Conservation (phyloP, 1,139 yeast species). For the Diutina sp. region DNA sequence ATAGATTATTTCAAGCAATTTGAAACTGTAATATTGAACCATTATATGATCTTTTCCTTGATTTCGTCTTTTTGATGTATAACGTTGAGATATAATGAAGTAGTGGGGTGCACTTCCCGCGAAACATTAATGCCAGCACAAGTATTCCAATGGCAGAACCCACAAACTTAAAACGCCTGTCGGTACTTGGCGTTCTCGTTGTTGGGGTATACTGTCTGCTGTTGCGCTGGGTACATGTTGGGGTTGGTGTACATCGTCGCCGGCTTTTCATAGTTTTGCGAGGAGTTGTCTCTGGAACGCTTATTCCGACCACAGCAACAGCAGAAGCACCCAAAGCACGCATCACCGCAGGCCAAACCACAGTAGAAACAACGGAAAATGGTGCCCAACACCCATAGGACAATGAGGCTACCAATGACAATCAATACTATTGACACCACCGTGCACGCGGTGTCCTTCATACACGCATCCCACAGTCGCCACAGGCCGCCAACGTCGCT, state of each 20-base stretch:
- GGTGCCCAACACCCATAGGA: conserved; percentile 30
- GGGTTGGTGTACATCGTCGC: conserved; percentile 14
- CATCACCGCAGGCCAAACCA: conserved; percentile 29
- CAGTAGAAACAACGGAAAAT: conserved; percentile 31
- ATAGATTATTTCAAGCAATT: too few species aligned
- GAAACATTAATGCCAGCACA: background rate
- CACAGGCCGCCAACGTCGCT: conserved; percentile 42
- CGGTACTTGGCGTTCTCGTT: background rate
- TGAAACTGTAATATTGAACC: too few species aligned
- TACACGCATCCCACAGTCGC: conserved; percentile 64
- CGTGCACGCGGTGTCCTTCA: conserved; percentile 66
- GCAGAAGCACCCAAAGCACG: conserved; percentile 32
- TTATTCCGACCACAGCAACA: conserved; percentile 16
- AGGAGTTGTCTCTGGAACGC: background rate
- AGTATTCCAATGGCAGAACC: background rate
- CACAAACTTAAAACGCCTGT: background rate
- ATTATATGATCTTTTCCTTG: too few species aligned
- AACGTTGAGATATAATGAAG: too few species aligned
- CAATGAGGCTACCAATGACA: conserved; percentile 35
- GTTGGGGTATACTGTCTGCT: conserved; percentile 2
- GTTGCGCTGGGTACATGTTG: conserved; percentile 18
- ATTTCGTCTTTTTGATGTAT: background rate
- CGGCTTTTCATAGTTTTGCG: conserved; percentile 8
- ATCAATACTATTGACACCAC: conserved; percentile 66
- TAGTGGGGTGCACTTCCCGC: too few species aligned